phyloP scores from a whole-genome alignment of 345 rosid genomes.

The Citrus mangshanensis region DNA sequence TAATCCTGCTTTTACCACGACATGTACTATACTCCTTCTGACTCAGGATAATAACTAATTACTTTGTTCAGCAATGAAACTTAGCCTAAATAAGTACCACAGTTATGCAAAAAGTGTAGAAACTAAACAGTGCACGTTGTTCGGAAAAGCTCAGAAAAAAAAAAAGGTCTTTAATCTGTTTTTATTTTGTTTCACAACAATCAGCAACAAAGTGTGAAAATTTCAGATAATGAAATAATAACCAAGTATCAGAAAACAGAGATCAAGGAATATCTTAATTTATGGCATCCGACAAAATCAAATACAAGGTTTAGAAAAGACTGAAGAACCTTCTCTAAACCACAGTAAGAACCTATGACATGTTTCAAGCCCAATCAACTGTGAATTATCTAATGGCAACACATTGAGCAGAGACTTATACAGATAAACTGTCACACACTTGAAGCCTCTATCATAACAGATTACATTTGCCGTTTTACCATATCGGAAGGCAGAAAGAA shows the following conservation, averaged over 20 bases:
- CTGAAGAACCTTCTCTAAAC: background rate
- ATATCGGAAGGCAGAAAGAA: background rate
- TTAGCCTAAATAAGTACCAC: background rate
- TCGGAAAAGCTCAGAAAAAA: background rate
- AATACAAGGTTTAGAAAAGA: background rate
- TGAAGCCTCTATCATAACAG: background rate
- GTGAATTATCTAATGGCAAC: background rate
- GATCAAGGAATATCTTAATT: background rate
- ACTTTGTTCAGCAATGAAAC: background rate
- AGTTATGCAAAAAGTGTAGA: background rate
- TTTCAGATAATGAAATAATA: background rate
- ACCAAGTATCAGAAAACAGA: background rate
- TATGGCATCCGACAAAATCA: background rate
- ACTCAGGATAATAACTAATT: background rate
- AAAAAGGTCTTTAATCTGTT: background rate
- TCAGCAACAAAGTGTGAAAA: background rate
- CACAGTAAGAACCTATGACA: background rate
- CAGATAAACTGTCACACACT: background rate
- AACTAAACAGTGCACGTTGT: background rate
- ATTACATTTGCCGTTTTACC: background rate
- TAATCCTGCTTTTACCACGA: background rate
- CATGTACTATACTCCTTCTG: background rate
- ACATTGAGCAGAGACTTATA: background rate
- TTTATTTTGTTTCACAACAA: background rate
- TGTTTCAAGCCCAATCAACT: background rate